Conservation (phyloP, 2,329 filamentous ascomycete species). For the Fusarium ambrosium region DNA sequence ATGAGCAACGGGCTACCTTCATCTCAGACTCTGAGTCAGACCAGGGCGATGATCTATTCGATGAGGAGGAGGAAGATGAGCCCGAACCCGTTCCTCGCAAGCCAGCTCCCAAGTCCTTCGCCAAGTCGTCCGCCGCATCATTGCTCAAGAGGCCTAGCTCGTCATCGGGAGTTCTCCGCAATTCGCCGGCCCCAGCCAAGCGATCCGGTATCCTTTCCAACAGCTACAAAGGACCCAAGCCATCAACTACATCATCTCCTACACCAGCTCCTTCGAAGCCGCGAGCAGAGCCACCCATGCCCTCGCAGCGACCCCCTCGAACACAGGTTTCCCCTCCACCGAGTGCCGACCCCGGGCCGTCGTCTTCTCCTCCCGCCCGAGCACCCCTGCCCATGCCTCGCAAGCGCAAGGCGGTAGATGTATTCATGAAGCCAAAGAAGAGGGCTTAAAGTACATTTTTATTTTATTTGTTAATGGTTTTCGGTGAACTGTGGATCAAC, state of each 20-base stretch:
- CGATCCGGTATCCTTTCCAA: slow-evolving; percentile 47
- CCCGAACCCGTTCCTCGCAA: slow-evolving; percentile 23
- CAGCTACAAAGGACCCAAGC: slow-evolving; percentile 42
- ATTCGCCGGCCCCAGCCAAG: slow-evolving; percentile 14
- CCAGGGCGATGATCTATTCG: slow-evolving; percentile 42
- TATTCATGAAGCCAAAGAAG: slow-evolving; percentile 66
- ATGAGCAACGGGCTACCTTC: slow-evolving; percentile 54
- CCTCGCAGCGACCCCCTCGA: slow-evolving; percentile 32
- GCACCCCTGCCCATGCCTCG: slow-evolving; percentile 34
- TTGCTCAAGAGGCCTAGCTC: slow-evolving; percentile 37
- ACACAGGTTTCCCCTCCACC: slow-evolving; percentile 40
- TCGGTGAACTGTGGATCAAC: not conserved
- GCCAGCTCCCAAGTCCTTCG: slow-evolving; percentile 18
- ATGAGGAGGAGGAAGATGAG: slow-evolving; percentile 36
- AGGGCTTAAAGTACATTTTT: slow-evolving; percentile 27
- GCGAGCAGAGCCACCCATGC: slow-evolving; percentile 20
- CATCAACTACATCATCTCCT: slow-evolving; percentile 24
- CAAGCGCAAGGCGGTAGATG: slow-evolving; percentile 62
- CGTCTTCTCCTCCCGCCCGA: slow-evolving; percentile 41
- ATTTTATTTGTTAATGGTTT: not conserved
- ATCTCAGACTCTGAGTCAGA: slow-evolving; percentile 57
- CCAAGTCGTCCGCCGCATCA: slow-evolving; percentile 29
- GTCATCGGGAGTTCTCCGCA: slow-evolving; percentile 5
- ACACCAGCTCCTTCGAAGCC: slow-evolving; percentile 20
- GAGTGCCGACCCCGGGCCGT: slow-evolving; percentile 17